Evolutionary conservation across 805 yeast species (phyloP), one percentile per base, ranked within the genome.

Genomic region (Candida tibetensis): DNA sequence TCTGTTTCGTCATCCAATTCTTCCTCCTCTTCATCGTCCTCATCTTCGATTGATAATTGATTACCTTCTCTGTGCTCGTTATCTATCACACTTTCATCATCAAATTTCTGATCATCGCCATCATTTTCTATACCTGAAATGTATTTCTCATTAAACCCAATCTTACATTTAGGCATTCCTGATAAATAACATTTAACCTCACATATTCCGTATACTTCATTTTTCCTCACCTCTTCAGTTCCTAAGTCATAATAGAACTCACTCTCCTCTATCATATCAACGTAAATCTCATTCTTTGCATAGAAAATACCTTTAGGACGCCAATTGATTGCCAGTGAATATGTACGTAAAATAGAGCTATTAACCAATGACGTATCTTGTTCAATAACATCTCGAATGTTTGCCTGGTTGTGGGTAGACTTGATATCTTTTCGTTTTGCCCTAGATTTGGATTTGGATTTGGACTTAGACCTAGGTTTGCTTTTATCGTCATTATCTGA

Each of bases 291-390:
- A 46, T 69, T 69, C 38, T 69, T 69, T 14, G 69, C 57, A 44
- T 69, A 69, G 39, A 63, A 67, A 4, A 69, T 69, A 12, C 74
- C 74, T 45, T 67, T 67, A 9, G 72, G 72, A 29, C 74, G 49
- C 74, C 74, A 69, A 47, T 60, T 66, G 27, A 68, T 61, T 1
- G 70, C 58, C 67, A 79, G 82, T 8, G 89, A 83, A 13, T 89
- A 76, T 0, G 95, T 81, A 46, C 89, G 75, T 2, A 89, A 74
- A 12, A 91, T 80, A 29, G 87, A 75, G 23, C 86, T 77, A 52
- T 85, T 85, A 43, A 83, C 69, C 19, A 53, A 38, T 15, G 42
- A 32, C 8, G 45, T 39, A 17, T 53, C 58, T 15, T 53, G 42
- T 2, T 49, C 51, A 6, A 62, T 46, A 4, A 56, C 57, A 40